A percentile compares a stretch with the other conserved stretches of the same genome.
phyloP scores from a whole-genome alignment of 139 green algal species.

The Monoraphidium neglectum region DNA sequence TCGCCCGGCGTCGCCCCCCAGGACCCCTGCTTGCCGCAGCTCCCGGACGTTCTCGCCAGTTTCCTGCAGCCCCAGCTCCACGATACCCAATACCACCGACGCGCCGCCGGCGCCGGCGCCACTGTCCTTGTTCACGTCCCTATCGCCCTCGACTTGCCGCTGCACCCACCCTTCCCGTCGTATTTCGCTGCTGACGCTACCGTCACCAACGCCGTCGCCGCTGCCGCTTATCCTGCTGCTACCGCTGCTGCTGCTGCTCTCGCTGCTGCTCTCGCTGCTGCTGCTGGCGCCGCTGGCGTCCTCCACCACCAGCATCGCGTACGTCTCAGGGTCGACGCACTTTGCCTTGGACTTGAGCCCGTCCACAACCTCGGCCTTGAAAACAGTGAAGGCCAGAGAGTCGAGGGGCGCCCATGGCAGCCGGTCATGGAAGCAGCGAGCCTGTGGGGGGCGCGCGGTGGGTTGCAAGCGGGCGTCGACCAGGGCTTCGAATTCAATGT shows the following conservation, averaged over 20 bases:
- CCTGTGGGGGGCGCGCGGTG: conserved; percentile 19
- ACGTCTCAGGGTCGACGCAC: conserved; percentile 11
- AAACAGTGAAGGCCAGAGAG: conserved; percentile 25
- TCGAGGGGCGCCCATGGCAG: conserved; percentile 20
- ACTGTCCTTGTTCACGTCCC: not conserved
- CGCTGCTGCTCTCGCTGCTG: not conserved
- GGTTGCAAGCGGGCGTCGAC: too few relatives aligned
- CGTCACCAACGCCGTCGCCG: not conserved
- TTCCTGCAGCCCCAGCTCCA: conserved; percentile 31
- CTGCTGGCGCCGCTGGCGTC: not conserved
- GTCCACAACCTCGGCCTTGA: conserved; percentile 42
- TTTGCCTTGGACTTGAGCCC: conserved; percentile 18
- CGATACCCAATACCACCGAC: conserved; percentile 10
- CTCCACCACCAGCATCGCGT: conserved; percentile 36
- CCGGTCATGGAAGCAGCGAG: conserved; percentile 14
- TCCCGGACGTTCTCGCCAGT: conserved; percentile 15
- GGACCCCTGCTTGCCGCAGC: not conserved
- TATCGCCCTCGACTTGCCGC: not conserved
- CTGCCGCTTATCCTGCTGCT: conserved; percentile 2
- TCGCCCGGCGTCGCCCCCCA: not conserved
- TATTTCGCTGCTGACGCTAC: not conserved
- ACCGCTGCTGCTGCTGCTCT: not conserved
- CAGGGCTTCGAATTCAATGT: too few relatives aligned
- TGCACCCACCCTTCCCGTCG: not conserved
- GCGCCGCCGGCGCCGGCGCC: not conserved